Evolutionary conservation across 257 asterid genomes (phyloP), one percentile per base, ranked within the genome.

Genomic region (Hygrophila difformis): DNA sequence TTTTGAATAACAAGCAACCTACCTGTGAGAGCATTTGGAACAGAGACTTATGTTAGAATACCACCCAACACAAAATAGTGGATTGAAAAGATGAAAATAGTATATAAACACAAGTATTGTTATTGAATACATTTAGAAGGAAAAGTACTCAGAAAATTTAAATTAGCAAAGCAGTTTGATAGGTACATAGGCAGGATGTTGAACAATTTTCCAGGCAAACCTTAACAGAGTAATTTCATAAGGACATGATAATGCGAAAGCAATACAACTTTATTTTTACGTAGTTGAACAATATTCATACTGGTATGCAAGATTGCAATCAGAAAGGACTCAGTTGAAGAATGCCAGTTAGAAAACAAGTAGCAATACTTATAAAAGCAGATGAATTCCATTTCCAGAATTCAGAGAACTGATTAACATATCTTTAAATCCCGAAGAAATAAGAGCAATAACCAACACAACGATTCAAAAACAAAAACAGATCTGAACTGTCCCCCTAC

Each of bases 1-100:
- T 19, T 41, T 28, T 49, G 53, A 26, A 47, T 4, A 33, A 46
- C n/a, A n/a, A n/a, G n/a, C n/a, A n/a, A n/a, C n/a, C 31, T 55
- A 5, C 37, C 37, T 33, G 37, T 3, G 37, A 33, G 37, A 4
- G 12, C 37, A 33, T 9, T 3, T 24, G 3, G n/a, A 24, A 2
- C 29, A 24, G 7, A 24, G 29, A 24, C 3, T 2, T 3, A 24
- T 2, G 28, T 59, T 15, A 56, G 39, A n/a, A n/a, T 37, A 42
- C 4, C 36, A 39, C 6, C 0, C 37, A 18, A 45, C 7, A 23
- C 48, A 58, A 47, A 18, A 17, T 24, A 10, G 51, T 7, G 18
- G 21, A 35, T n/a, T n/a, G n/a, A n/a, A n/a, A n/a, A n/a, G n/a
- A n/a, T n/a, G n/a, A n/a, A n/a, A n/a, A n/a, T n/a, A n/a, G n/a